A percentile compares a stretch with the other conserved stretches of the same genome.
Conservation (phyloP, 768 basidiomycete genomes). For the Kwoniella heveanensis region DNA sequence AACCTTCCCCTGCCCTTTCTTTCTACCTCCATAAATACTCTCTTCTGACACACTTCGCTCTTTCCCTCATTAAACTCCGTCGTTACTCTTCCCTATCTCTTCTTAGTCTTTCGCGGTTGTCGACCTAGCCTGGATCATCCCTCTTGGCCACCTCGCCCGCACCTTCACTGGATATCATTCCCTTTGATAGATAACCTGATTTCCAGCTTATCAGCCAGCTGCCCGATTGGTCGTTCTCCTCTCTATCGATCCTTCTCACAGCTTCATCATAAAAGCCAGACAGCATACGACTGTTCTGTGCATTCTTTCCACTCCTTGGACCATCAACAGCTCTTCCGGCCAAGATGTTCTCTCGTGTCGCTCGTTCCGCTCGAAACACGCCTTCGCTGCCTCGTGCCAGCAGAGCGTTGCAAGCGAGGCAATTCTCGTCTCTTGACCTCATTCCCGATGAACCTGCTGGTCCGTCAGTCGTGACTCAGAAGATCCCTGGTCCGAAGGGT, state of each 20-base stretch:
- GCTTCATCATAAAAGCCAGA: too few species aligned
- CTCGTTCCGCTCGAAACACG: slow-evolving; percentile 5
- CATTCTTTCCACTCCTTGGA: background rate
- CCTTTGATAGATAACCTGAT: background rate
- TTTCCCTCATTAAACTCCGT: too few species aligned
- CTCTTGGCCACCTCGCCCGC: too few species aligned
- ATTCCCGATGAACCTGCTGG: slow-evolving; percentile 18
- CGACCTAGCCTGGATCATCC: too few species aligned
- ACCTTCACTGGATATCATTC: background rate
- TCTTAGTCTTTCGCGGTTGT: too few species aligned
- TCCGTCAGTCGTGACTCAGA: slow-evolving; percentile 22
- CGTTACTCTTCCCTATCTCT: too few species aligned
- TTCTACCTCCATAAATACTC: background rate
- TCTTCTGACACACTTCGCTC: background rate
- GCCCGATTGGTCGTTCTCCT: too few species aligned
- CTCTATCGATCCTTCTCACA: too few species aligned
- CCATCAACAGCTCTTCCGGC: too few species aligned
- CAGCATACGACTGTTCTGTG: background rate
- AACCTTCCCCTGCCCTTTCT: background rate
- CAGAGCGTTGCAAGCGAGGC: background rate
- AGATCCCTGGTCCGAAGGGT: slow-evolving; percentile 24
- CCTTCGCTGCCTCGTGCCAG: background rate
- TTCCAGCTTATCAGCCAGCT: background rate
- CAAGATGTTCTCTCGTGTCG: slow-evolving; percentile 15
- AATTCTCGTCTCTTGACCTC: slow-evolving; percentile 18